phyloP scores from a whole-genome alignment of 192 early-diverging fungal species.

The Rhizophagus sp. region DNA sequence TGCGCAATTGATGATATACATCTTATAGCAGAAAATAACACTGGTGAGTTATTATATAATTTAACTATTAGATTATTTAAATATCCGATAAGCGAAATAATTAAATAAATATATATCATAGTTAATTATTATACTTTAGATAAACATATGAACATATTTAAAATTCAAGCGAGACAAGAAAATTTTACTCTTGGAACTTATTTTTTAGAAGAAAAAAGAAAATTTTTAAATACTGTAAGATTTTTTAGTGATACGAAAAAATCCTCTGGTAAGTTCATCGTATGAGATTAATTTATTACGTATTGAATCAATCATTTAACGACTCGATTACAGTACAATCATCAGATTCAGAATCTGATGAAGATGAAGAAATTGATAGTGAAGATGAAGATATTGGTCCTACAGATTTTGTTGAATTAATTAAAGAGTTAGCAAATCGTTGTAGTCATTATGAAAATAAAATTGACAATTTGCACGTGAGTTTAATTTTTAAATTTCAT shows the following conservation, averaged over 20 bases:
- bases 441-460: conserved; percentile 5
- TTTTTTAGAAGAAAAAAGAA: not conserved
- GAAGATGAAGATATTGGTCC: not conserved
- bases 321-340: not conserved
- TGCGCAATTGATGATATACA: not conserved
- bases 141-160: not conserved
- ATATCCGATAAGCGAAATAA: too few species aligned
- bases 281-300: not conserved
- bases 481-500: not conserved
- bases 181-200: not conserved
- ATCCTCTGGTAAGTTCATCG: not conserved
- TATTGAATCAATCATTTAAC: not conserved
- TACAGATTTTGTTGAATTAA: not conserved
- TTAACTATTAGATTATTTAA: too few species aligned
- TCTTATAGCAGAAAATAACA: not conserved
- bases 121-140: not conserved
- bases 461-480: not conserved
- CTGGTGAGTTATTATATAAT: not conserved
- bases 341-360: not conserved
- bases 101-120: too few species aligned
- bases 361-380: not conserved
- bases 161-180: not conserved
- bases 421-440: conserved; percentile 1
- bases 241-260: not conserved
- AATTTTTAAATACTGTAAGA: not conserved